Evolutionary conservation across 495 filamentous ascomycete genomes (phyloP).

Genomic region (Geoglossum glabrum): DNA sequence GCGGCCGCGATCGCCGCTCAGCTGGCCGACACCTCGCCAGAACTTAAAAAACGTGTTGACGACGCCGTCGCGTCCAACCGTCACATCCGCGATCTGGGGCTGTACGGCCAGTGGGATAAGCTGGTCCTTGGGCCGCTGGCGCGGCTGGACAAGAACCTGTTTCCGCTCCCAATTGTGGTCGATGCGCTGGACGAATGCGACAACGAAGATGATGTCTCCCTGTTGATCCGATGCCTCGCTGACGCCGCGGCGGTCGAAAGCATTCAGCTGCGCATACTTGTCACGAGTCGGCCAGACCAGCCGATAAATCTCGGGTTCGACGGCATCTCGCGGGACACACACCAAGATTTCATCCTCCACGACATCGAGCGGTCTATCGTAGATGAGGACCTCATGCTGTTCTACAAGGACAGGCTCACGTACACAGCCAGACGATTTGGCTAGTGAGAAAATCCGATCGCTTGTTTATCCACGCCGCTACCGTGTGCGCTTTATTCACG

Average conservation of each 20-base stretch:
- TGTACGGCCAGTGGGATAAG: not conserved
- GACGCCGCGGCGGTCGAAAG: not conserved
- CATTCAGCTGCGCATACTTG: not conserved
- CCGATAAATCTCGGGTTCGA: not conserved
- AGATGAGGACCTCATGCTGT: not conserved
- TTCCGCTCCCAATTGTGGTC: not conserved
- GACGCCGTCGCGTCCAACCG: too few relatives aligned
- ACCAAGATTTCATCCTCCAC: constrained; percentile 1
- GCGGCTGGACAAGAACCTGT: not conserved
- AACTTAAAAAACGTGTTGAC: too few relatives aligned
- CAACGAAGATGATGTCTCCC: not conserved
- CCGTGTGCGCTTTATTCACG: constrained; percentile 5
- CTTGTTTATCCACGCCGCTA: constrained; percentile 5
- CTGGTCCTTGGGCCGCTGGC: not conserved
- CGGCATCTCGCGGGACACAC: not conserved
- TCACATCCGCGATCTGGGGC: too few relatives aligned
- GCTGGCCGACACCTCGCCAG: too few relatives aligned
- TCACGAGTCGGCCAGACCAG: not conserved
- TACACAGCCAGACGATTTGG: not conserved
- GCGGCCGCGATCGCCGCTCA: too few relatives aligned
- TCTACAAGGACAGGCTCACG: not conserved
- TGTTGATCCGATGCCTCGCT: not conserved
- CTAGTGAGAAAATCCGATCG: constrained; percentile 3
- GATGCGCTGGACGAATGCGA: not conserved
- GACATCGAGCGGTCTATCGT: not conserved